A percentile compares a stretch with the other conserved stretches of the same genome.
Conservation (phyloP, 371 early-diverging fungal species). For the Saksenaea oblongispora region DNA sequence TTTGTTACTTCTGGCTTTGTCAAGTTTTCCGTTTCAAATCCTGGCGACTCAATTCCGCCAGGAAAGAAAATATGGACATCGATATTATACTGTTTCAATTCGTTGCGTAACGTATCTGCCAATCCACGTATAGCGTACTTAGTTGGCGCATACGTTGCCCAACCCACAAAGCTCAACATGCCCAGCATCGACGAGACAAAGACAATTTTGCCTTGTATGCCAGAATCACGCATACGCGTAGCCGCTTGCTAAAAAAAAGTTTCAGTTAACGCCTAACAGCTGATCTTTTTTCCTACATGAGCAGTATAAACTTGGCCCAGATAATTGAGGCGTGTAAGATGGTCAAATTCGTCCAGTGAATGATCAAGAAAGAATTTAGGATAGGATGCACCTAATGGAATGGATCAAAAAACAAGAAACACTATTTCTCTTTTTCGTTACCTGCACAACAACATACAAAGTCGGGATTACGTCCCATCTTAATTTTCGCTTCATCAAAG, state of each 20-base stretch:
- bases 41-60: conserved; percentile 81
- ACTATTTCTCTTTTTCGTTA: conserved; percentile 11
- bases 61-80: conserved; percentile 80
- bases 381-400: conserved; percentile 48
- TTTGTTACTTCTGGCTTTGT: conserved; percentile 84
- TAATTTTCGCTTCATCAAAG: conserved; percentile 61
- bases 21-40: conserved; percentile 77
- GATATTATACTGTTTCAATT: conserved; percentile 71
- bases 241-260: conserved; percentile 57
- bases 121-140: conserved; percentile 85
- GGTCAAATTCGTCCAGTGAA: conserved; percentile 60
- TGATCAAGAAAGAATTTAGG: conserved; percentile 81
- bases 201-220: conserved; percentile 71
- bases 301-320: conserved; percentile 76
- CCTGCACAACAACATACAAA: conserved; percentile 85
- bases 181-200: conserved; percentile 81
- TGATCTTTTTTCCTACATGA: conserved; percentile 50
- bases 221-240: conserved; percentile 64
- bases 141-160: conserved; percentile 79
- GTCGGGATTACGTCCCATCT: conserved; percentile 65
- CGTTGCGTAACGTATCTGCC: conserved; percentile 74
- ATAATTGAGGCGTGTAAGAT: conserved; percentile 76
- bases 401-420: neutral
- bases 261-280: neutral
- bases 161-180: conserved; percentile 81